Percentiles rank a stretch among this genome's conserved stretches.
These are phyloP conservation scores for Fraxinus platypoda DNA, from an alignment of 305 asterid species.

Conservation along the genomic window DNA sequence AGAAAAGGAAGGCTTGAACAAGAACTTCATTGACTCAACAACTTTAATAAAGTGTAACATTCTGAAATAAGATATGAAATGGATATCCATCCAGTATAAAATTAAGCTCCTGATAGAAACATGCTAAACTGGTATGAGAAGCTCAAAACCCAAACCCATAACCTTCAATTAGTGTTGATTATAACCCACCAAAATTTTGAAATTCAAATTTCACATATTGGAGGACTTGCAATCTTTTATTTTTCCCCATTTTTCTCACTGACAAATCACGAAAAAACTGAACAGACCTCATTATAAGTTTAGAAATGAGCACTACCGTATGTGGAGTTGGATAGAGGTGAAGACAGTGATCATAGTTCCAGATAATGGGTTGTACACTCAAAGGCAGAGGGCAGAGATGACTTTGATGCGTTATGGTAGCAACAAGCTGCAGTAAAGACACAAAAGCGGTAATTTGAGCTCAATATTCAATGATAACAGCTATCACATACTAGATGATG, in stretches of 20 bases:
- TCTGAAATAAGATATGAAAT: background rate
- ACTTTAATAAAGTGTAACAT: background rate
- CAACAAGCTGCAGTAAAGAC: conserved; percentile 70
- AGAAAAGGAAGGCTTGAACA: background rate
- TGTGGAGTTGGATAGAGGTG: conserved; percentile 94
- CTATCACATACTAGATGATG: conserved; percentile 14
- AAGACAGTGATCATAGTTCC: conserved; percentile 94
- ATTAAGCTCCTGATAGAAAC: background rate
- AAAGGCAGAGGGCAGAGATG: conserved; percentile 96
- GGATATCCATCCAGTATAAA: background rate
- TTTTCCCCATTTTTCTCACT: background rate
- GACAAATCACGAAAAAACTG: background rate
- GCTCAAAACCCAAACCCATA: background rate
- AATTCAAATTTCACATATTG: background rate
- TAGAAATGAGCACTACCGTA: conserved; percentile 46
- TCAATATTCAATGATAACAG: background rate
- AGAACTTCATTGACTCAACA: background rate
- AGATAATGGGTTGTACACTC: conserved; percentile 80
- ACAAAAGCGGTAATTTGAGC: conserved; percentile 13
- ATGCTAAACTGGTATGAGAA: background rate
- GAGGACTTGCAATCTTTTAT: background rate
- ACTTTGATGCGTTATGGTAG: conserved; percentile 92
- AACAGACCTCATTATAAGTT: background rate
- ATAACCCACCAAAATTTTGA: background rate
- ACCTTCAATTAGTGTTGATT: background rate